Evolutionary conservation across 805 yeast genomes (phyloP), one percentile per base, ranked within the genome.

Genomic region (Pichia nanzhaoensis): DNA sequence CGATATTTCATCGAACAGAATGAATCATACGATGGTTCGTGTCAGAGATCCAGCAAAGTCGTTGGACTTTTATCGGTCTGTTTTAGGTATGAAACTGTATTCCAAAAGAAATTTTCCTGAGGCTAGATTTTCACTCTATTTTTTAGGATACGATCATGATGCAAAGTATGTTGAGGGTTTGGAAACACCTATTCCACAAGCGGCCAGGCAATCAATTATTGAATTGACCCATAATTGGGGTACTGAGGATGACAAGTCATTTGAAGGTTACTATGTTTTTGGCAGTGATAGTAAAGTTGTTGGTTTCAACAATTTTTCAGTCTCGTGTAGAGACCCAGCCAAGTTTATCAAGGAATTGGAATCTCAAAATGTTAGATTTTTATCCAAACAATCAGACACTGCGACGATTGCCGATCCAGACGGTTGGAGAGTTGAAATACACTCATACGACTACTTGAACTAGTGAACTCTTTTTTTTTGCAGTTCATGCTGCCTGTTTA

Each of bases 171-270:
- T 67, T 54, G 80, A 74, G 45, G 71, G 72, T 36, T 59, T 64
- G 36, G 66, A 70, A 45, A 53, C 60, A 4, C 56, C 45, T 30
- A 51, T 44, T 2, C 54, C 55, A 3, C 74, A 70, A 53, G 63
- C 73, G 5, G 42, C 54, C 42, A 67, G 80, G 49, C 88, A 86
- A 61, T 82, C 91, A 18, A 66, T 93, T 12, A 64, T 93, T 45
- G 99, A 93, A 67, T 73, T 93, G 60, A 91, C 98, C 39, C 91
- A 88, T 68, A 93, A 93, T 69, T 91, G 88, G 82, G 99, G 98
- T 19, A 87, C 97, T 19, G 99, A 93, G 61, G 58, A 67, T 18
- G 96, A 91, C 50, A 72, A 74, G 16, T 71, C 74, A 4, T 86
- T 88, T 67, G 67, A 72, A 42, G 74, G 74, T 21, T 93, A 91